Evolutionary conservation across 495 filamentous ascomycete species (phyloP), one percentile per base, ranked within the genome.

Genomic region (Penicillium cosmopolitanum): DNA sequence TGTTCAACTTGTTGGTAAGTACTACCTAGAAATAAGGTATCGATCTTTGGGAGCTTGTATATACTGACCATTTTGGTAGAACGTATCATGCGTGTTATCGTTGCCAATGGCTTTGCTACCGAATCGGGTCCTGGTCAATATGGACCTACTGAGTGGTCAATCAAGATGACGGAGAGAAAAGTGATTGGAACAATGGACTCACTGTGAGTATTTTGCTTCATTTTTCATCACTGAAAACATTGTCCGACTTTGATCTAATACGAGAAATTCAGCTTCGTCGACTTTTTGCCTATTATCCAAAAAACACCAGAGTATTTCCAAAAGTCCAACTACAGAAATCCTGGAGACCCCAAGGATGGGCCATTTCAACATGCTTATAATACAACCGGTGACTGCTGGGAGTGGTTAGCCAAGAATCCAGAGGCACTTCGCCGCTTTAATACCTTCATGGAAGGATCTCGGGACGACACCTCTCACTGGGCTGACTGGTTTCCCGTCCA

Each of bases 321-420:
- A 36, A 33, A 52, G 6, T 55, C 55, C 12, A 54, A 53, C 10
- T 53, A 53, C 16, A 23, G n/a, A 11, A 53, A 36, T 38, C 51
- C 51, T 15, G 31, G 35, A 16, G 51, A 63, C 12, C 63, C 63
- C 8, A 43, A 48, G 28, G 40, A 69, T 42, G 75, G 73, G 5
- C 66, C 74, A 2, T 63, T 77, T 23, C 78, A 81, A 54, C 74
- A 75, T 54, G 67, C 75, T 1, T 28, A 28, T 7, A 57, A 72
- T 31, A 53, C 69, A 31, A 57, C 70, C 7, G 44, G 21, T 3
- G 69, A 72, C 2, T 21, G 36, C 18, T 55, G 10, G 38, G 40
- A 46, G 1, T 55, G 53, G 53, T 19, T 55, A 16, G n/a, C 10
- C 2, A 10, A 61, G 44, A 54, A 66, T 38, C 67, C 64, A 1